phyloP scores from a whole-genome alignment of 148 eudicot genomes.

The Silene latifolia region DNA sequence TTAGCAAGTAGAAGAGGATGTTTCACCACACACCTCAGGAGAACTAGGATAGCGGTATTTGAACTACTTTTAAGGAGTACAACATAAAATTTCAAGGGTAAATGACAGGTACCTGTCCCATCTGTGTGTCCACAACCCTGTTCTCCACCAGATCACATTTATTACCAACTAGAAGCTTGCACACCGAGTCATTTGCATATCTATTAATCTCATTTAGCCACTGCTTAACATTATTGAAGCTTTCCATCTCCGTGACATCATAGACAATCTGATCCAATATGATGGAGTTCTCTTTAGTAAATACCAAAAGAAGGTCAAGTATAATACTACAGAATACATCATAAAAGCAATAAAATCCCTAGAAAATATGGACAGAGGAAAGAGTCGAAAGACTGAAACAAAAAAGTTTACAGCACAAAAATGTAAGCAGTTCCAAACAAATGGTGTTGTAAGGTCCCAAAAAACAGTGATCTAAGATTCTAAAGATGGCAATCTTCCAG shows the following conservation, averaged over 20 bases:
- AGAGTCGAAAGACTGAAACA: neutral
- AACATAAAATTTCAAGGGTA: neutral
- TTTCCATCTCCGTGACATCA: constrained; percentile 97
- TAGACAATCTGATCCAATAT: constrained; percentile 69
- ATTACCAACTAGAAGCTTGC: constrained; percentile 96
- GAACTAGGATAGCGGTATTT: neutral
- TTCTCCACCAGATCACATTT: constrained; percentile 86
- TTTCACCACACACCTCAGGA: neutral
- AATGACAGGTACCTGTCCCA: constrained; percentile 53
- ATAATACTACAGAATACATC: neutral
- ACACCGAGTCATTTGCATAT: constrained; percentile 85
- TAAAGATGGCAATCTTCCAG: too few species aligned
- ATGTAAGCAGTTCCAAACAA: neutral
- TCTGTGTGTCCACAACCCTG: constrained; percentile 81
- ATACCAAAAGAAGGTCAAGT: neutral
- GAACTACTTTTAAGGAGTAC: neutral
- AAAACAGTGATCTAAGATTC: neutral
- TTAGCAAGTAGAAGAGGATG: neutral
- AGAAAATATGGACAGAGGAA: neutral
- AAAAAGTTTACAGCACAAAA: neutral
- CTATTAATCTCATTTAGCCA: constrained; percentile 93
- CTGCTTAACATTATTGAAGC: constrained; percentile 97
- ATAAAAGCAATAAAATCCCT: neutral
- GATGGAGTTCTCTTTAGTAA: neutral
- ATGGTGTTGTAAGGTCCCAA: neutral